Base-by-base conservation (phyloP, 169 alveolate species). In the Besnoitia besnoiti region DNA sequence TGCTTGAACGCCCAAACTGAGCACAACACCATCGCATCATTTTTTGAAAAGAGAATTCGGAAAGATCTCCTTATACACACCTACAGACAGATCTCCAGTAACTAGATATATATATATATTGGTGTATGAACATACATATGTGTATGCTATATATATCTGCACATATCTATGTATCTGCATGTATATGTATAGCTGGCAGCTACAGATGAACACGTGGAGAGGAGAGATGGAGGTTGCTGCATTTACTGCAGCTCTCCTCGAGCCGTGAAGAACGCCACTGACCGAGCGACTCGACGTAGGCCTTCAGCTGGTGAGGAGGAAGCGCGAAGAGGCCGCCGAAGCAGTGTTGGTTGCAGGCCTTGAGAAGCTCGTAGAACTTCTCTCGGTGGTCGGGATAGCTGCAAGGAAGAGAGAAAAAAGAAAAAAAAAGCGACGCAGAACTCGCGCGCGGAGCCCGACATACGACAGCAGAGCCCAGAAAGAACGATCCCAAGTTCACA, bases 321-420 rank as follows among this genome's bases (percentile, higher is more conserved):
- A 96, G 93, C 27, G 94, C 89, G 51, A 96, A 93, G 12, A 96
- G 92, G 67, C 94, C 94, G 14, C 46, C 49, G 89, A 95, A 95
- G 42, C 96, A 95, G 80, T 89, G 87, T 50, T 94, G 94, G 79
- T 95, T 94, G 75, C 94, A 90, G 30, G 96, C 96, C 91, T 95
- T 92, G 50, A 96, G 59, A 47, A 96, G 88, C 76, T 92, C 95
- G 89, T 95, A 96, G 82, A 96, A 96, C 46, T 95, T 92, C 95
- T 95, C 96, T 50, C 98, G 92, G 84, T 96, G 98, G 92, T 96
- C 98, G 10, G 98, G 98, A 89, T 95, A 96, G 90, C 95, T 92
- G 92, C 44, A 40, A 7, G 33, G 50, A 30, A 77, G 12, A 77
- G 51, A 77, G 51, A 12, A 12, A n/a, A n/a, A n/a, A n/a, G n/a